A percentile compares a stretch with the other conserved stretches of the same genome.
These are phyloP conservation scores for Larix sibirica DNA, from an alignment of 83 land plant species.

Conservation along the genomic window DNA sequence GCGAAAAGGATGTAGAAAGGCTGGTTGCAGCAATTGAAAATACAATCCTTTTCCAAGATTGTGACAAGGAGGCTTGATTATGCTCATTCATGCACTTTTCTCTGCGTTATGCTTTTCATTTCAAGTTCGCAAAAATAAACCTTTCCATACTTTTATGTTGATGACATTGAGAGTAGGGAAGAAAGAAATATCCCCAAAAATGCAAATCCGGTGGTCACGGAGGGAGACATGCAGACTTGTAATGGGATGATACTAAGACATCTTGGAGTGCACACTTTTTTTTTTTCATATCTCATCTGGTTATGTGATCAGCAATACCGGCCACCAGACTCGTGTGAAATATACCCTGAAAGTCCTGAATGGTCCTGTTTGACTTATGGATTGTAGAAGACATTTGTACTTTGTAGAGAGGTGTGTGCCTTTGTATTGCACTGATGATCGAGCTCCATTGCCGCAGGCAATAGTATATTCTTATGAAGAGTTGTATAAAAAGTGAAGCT, in stretches of 20 bases:
- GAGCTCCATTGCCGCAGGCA: conserved; percentile 6
- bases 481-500: conserved; percentile 16
- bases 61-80: background rate
- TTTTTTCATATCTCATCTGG: background rate
- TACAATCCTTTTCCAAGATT: conserved; percentile 7
- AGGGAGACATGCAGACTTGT: background rate
- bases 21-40: conserved; percentile 4
- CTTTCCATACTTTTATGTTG: background rate
- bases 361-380: background rate
- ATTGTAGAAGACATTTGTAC: conserved; percentile 15
- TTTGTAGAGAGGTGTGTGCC: conserved; percentile 13
- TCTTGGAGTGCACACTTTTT: background rate
- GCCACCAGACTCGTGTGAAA: background rate
- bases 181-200: background rate
- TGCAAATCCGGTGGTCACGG: background rate
- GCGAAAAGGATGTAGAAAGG: background rate
- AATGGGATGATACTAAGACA: background rate
- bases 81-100: background rate
- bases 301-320: conserved; percentile 1
- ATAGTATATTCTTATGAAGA: conserved; percentile 16
- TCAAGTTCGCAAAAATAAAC: conserved; percentile 9
- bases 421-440: conserved; percentile 14
- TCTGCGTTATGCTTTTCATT: conserved; percentile 8
- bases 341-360: background rate
- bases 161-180: conserved; percentile 12